phyloP scores from a whole-genome alignment of 345 rosid species.

The Acer negundo region DNA sequence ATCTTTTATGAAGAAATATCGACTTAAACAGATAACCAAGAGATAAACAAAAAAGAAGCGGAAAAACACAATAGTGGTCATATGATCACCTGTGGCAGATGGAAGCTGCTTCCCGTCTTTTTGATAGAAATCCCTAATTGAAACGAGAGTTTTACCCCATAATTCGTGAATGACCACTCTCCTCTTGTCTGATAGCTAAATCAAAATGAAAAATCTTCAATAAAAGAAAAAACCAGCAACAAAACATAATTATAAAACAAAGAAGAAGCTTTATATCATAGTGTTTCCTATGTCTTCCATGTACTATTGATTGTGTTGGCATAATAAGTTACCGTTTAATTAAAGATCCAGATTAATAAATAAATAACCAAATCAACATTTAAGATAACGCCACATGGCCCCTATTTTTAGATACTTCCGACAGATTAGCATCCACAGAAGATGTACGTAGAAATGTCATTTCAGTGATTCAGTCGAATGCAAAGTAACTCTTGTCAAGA shows the following conservation, averaged over 20 bases:
- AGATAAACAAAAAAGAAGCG: background rate
- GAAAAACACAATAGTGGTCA: background rate
- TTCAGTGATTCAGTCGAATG: too few species aligned
- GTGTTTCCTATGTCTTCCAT: background rate
- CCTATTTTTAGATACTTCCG: too few species aligned
- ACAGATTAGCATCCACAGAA: too few species aligned
- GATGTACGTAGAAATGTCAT: too few species aligned
- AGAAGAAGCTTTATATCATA: background rate
- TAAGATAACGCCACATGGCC: too few species aligned
- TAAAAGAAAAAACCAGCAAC: background rate
- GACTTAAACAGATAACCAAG: too few species aligned
- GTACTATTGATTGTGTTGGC: background rate
- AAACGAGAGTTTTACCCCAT: conserved; percentile 48
- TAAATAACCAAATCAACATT: too few species aligned
- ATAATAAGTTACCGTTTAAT: too few species aligned
- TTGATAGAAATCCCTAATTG: conserved; percentile 50
- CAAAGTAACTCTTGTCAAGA: too few species aligned
- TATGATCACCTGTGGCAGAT: conserved; percentile 46
- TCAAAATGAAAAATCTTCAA: conserved; percentile 17
- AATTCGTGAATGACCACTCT: conserved; percentile 47
- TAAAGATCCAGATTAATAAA: too few species aligned
- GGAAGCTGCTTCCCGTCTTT: conserved; percentile 51
- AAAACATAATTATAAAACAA: background rate
- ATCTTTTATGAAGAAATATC: background rate
- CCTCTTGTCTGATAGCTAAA: conserved; percentile 63